phyloP scores from a whole-genome alignment of 495 filamentous ascomycete species.

The Penicillium chermesinum region DNA sequence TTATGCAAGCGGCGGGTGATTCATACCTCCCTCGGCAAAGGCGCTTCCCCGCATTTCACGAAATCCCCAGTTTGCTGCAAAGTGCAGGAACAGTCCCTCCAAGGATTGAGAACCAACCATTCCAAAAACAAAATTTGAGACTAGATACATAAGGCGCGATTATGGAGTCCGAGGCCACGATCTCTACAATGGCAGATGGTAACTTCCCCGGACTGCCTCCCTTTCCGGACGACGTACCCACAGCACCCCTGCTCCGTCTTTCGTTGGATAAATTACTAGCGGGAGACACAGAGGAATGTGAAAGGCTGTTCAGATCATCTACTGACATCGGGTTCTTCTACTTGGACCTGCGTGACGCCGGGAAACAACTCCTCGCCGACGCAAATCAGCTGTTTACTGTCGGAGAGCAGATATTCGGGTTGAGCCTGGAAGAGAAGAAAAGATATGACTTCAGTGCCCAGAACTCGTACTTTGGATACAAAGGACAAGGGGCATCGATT shows the following conservation, averaged over 20 bases:
- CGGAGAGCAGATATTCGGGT: slow-evolving; percentile 42
- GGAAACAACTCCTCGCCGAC: slow-evolving; percentile 37
- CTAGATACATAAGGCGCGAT: background rate
- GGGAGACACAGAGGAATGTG: slow-evolving; percentile 35
- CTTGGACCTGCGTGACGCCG: slow-evolving; percentile 46
- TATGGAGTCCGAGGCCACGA: background rate
- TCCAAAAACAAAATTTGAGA: too few species aligned
- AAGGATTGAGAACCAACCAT: too few species aligned
- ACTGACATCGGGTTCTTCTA: slow-evolving; percentile 62
- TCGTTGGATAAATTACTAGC: slow-evolving; percentile 45
- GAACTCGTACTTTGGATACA: slow-evolving; percentile 51
- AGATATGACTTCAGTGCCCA: slow-evolving; percentile 44
- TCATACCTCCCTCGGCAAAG: background rate
- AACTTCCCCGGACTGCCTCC: slow-evolving; percentile 38
- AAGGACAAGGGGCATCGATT: slow-evolving; percentile 44
- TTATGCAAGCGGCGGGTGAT: too few species aligned
- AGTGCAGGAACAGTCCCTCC: background rate
- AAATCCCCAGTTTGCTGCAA: background rate
- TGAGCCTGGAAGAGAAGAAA: slow-evolving; percentile 49
- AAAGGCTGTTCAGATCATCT: slow-evolving; percentile 43
- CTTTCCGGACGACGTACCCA: slow-evolving; percentile 50
- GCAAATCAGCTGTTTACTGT: slow-evolving; percentile 43
- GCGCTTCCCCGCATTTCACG: background rate
- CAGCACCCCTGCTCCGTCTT: slow-evolving; percentile 51
- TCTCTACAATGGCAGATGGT: background rate